Evolutionary conservation across 352 stramenopile species (phyloP).

Genomic region (Globisporangium apiculatum): DNA sequence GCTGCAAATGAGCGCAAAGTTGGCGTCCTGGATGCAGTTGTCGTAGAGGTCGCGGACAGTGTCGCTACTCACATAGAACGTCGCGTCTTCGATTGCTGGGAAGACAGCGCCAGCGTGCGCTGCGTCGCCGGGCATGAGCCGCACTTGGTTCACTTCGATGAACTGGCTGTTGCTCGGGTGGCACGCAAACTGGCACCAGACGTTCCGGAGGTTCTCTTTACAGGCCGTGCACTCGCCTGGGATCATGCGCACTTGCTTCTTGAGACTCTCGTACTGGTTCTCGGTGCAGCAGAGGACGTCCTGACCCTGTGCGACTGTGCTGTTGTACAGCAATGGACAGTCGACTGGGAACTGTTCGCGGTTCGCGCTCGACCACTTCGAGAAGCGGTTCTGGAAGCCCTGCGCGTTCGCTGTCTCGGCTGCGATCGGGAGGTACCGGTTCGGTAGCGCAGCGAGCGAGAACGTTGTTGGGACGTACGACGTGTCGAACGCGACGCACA

Average conservation of each 20-base stretch:
- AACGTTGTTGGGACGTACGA: slow-evolving; percentile 43
- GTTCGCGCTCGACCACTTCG: slow-evolving; percentile 49
- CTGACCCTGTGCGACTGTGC: slow-evolving; percentile 38
- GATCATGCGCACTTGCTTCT: slow-evolving; percentile 53
- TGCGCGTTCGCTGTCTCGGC: slow-evolving; percentile 42
- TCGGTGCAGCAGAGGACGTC: slow-evolving; percentile 76
- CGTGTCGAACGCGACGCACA: slow-evolving; percentile 61
- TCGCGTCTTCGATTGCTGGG: slow-evolving; percentile 58
- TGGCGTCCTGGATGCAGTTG: slow-evolving; percentile 51
- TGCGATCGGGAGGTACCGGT: slow-evolving; percentile 61
- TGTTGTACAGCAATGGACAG: slow-evolving; percentile 63
- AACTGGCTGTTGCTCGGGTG: slow-evolving; percentile 77
- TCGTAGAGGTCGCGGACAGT: slow-evolving; percentile 67
- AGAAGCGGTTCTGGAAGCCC: slow-evolving; percentile 69
- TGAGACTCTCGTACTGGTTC: slow-evolving; percentile 55
- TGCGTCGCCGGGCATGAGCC: slow-evolving; percentile 43
- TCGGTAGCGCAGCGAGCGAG: slow-evolving; percentile 26
- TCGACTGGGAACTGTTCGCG: slow-evolving; percentile 58
- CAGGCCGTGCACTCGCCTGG: slow-evolving; percentile 53
- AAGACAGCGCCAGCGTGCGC: slow-evolving; percentile 44
- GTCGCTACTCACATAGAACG: slow-evolving; percentile 62
- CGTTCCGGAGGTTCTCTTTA: slow-evolving; percentile 67
- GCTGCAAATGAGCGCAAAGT: slow-evolving; percentile 41
- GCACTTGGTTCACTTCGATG: slow-evolving; percentile 60
- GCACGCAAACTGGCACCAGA: slow-evolving; percentile 79